Conservation (phyloP, 2,329 filamentous ascomycete genomes). For the Scytalidium lignicola region DNA sequence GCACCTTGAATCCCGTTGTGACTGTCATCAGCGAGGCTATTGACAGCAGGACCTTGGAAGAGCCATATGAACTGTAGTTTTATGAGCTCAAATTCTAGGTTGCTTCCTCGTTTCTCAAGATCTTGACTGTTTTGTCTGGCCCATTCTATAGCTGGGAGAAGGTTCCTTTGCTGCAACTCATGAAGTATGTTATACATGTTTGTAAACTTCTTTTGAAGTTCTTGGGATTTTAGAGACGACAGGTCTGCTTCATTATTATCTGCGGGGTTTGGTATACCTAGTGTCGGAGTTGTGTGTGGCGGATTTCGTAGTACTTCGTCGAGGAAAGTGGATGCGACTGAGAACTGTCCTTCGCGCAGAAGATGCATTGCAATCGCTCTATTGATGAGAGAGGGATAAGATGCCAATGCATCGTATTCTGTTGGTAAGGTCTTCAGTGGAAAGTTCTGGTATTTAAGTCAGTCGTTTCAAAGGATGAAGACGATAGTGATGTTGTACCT, state of each 20-base stretch:
- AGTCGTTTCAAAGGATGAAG: conserved; percentile 1
- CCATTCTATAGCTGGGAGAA: conserved; percentile 84
- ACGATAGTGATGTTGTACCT: conserved; percentile 43
- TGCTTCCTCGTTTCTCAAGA: conserved; percentile 79
- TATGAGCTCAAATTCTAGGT: conserved; percentile 90
- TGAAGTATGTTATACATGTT: conserved; percentile 89
- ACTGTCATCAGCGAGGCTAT: conserved; percentile 49
- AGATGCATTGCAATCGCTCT: conserved; percentile 95
- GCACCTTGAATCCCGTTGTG: conserved; percentile 59
- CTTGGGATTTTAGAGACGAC: conserved; percentile 54
- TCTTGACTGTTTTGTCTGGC: conserved; percentile 63
- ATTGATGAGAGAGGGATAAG: conserved; percentile 75
- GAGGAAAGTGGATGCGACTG: conserved; percentile 80
- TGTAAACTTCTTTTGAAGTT: conserved; percentile 75
- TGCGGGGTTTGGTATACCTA: conserved; percentile 26
- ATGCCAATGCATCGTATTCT: conserved; percentile 74
- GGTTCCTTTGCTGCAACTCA: conserved; percentile 67
- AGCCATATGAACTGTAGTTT: conserved; percentile 87
- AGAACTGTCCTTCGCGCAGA: conserved; percentile 88
- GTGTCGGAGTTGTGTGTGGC: conserved; percentile 30
- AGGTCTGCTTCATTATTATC: conserved; percentile 34
- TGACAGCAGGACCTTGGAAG: conserved; percentile 58
- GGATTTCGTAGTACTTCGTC: conserved; percentile 56
- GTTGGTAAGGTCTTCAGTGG: conserved; percentile 60
- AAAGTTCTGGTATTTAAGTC: conserved; percentile 20